Evolutionary conservation across 495 filamentous ascomycete species (phyloP), one percentile per base, ranked within the genome.

Genomic region (Penicillium roqueforti): DNA sequence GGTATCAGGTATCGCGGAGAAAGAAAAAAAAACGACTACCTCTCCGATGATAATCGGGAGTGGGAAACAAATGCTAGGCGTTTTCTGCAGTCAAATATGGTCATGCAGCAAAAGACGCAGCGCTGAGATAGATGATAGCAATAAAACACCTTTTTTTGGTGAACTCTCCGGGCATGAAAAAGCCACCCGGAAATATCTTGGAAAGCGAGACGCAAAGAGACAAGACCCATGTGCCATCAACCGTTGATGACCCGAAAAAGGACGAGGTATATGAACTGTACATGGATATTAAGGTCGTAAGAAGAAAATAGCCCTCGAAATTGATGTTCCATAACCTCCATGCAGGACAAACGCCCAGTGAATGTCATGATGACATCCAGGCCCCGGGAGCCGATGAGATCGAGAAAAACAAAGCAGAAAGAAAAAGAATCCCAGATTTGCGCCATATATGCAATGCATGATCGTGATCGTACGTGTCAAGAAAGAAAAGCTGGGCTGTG

Each of bases 361-460:
- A 55, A 65, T 61, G 61, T 56, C 54, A 51, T 55, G 42, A 47
- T 31, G 52, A 64, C 50, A 57, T 46, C 55, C 47, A 38, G 28
- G 55, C 43, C 46, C 54, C 53, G 47, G 31, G 51, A 64, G 34
- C 47, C 57, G 45, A 53, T 58, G 55, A 54, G 42, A 58, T 47
- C 37, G 60, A 56, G 53, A 28, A 19, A 6, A 26, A 47, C 16
- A 32, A 25, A 37, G 13, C 31, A 34, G 6, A 65, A 56, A 61
- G 56, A 62, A 52, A 52, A 59, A 25, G 55, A 61, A 63, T 63
- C 63, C 62, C 68, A 61, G 55, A 66, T 56, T 55, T 71, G 69
- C 72, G 72, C 72, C 72, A 65, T 53, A 68, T 54, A 75, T 75
- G 72, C 72, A 74, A 75, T 75, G 72, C 72, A 70, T 65, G 62